A percentile compares a stretch with the other conserved stretches of the same genome.
Conservation (phyloP, 306 rosid genomes). For the Calophaca sinica region DNA sequence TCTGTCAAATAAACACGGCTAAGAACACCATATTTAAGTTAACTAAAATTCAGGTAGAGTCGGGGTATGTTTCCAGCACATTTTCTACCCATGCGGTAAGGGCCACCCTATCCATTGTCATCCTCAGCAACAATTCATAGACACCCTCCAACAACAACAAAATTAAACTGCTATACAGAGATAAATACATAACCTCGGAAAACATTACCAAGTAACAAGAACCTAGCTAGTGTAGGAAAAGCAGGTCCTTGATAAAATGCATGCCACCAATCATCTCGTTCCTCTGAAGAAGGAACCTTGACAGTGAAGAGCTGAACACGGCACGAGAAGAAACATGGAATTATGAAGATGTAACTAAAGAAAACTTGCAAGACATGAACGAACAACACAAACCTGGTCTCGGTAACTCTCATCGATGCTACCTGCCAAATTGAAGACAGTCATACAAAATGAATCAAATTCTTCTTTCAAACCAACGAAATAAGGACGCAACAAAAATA, state of each 20-base stretch:
- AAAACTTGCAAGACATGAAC: slow-evolving; percentile 39
- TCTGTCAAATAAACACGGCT: neutral
- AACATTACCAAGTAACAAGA: slow-evolving; percentile 73
- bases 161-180: neutral
- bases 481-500: neutral
- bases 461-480: neutral
- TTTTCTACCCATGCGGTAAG: neutral
- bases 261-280: slow-evolving; percentile 69
- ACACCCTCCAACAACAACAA: neutral
- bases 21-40: neutral
- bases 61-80: neutral
- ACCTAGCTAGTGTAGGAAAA: slow-evolving; percentile 74
- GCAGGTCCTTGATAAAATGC: slow-evolving; percentile 76
- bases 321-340: slow-evolving; percentile 28
- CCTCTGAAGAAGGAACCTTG: slow-evolving; percentile 60
- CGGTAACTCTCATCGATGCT: slow-evolving; percentile 63
- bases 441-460: slow-evolving; percentile 31
- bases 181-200: slow-evolving; percentile 8
- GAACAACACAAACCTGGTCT: slow-evolving; percentile 63
- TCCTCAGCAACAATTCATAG: slow-evolving; percentile 1
- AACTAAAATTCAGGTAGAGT: neutral
- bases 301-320: slow-evolving; percentile 56
- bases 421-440: slow-evolving; percentile 57
- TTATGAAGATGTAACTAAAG: slow-evolving; percentile 9
- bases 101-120: neutral